Conservation (phyloP, 176 grass and related monocot species). For the Saccharum spontaneum region DNA sequence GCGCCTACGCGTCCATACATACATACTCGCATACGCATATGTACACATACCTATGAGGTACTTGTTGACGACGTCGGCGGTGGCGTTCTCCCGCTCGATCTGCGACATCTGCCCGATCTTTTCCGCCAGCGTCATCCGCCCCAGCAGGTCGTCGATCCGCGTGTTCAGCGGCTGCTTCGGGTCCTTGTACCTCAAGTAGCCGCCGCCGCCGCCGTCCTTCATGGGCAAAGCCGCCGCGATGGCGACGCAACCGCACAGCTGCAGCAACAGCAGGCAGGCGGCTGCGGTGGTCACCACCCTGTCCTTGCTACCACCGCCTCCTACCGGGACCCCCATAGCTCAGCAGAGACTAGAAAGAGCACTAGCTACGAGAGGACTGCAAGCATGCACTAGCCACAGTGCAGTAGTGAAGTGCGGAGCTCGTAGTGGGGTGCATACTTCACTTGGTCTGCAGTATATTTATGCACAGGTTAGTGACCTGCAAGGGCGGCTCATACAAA, state of each 20-base stretch:
- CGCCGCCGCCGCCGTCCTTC: background rate
- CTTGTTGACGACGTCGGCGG: slow-evolving; percentile 44
- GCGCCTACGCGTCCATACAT: no score
- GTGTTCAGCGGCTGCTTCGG: slow-evolving; percentile 42
- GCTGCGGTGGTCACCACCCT: background rate
- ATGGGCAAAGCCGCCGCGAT: background rate
- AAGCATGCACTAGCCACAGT: no score
- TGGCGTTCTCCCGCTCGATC: slow-evolving; percentile 59
- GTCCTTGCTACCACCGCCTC: no score
- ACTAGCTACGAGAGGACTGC: no score
- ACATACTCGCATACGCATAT: background rate
- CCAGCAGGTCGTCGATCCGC: slow-evolving; percentile 42
- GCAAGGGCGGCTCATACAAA: no score
- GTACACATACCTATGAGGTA: slow-evolving; percentile 35
- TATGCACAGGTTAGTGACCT: no score
- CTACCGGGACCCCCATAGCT: no score
- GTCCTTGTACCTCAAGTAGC: slow-evolving; percentile 43
- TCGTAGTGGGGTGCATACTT: no score
- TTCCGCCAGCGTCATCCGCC: slow-evolving; percentile 59
- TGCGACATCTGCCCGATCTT: slow-evolving; percentile 71
- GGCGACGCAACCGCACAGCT: background rate
- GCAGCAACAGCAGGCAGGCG: background rate
- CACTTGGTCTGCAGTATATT: no score
- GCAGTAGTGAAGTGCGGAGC: no score
- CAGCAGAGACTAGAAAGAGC: no score